A percentile compares a stretch with the other conserved stretches of the same genome.
phyloP scores from a whole-genome alignment of 441 rosid genomes.

The Gossypium schwendimanii region DNA sequence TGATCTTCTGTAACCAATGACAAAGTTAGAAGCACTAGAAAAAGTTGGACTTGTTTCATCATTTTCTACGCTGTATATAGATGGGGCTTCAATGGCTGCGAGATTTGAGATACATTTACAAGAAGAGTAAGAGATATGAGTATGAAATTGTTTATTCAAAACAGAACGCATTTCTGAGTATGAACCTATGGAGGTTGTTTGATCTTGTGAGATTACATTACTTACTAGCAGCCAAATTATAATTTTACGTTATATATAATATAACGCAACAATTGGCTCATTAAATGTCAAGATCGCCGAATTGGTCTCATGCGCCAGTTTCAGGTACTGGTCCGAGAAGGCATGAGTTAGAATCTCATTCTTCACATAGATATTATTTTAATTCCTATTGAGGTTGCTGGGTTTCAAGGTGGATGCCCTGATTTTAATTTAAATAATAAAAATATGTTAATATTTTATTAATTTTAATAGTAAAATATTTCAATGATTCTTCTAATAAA shows the following conservation, averaged over 20 bases:
- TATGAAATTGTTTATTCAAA: constrained; percentile 17
- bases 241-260: not conserved
- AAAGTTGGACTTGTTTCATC: constrained; percentile 17
- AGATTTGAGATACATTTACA: constrained; percentile 27
- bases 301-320: constrained; percentile 88
- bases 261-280: not conserved
- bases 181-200: not conserved
- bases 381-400: not conserved
- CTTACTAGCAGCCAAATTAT: not conserved
- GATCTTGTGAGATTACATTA: not conserved
- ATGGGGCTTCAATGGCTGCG: constrained; percentile 19
- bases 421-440: not conserved
- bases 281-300: constrained; percentile 76
- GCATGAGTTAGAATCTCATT: constrained; percentile 80
- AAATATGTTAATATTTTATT: no score
- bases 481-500: no score
- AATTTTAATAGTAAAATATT: no score
- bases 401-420: not conserved
- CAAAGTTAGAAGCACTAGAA: constrained; percentile 32
- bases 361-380: constrained; percentile 30
- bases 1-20: constrained; percentile 31
- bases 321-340: constrained; percentile 83
- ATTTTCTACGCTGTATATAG: not conserved
- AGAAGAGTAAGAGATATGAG: constrained; percentile 18
- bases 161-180: constrained; percentile 33